Conservation (phyloP, 176 grass and related monocot genomes). For the Alloteropsis semialata region DNA sequence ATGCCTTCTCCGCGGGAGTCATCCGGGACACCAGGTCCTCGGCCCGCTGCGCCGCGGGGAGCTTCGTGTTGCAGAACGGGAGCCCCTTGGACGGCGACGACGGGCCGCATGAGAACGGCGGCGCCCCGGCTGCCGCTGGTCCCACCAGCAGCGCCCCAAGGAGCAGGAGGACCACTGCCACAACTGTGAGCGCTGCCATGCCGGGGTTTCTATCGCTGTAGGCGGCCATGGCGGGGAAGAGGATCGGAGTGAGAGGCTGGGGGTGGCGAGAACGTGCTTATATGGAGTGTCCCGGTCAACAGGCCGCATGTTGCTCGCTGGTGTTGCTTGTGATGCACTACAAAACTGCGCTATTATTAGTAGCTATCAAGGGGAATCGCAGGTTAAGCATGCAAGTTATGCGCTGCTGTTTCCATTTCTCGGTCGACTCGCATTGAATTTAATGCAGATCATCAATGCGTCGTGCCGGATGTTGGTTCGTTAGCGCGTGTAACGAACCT, state of each 20-base stretch:
- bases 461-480: neutral
- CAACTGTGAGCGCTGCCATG: neutral
- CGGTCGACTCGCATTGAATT: too few relatives aligned
- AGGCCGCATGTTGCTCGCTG: neutral
- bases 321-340: conserved; percentile 16
- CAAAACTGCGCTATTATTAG: conserved; percentile 8
- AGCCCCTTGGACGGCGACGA: neutral
- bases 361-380: neutral
- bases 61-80: conserved; percentile 46
- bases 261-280: neutral
- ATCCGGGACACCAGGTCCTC: conserved; percentile 56
- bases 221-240: conserved; percentile 8
- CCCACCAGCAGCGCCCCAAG: neutral
- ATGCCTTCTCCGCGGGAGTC: conserved; percentile 55
- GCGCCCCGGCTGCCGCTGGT: neutral
- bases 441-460: neutral
- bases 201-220: neutral
- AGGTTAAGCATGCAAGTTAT: neutral
- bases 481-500: neutral
- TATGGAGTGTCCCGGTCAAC: neutral
- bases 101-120: conserved; percentile 53
- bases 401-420: neutral
- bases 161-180: neutral
- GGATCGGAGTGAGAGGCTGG: neutral
- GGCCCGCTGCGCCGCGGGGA: conserved; percentile 26